Evolutionary conservation across 495 filamentous ascomycete genomes (phyloP), one percentile per base, ranked within the genome.

Genomic region (Rusavskia elegans): DNA sequence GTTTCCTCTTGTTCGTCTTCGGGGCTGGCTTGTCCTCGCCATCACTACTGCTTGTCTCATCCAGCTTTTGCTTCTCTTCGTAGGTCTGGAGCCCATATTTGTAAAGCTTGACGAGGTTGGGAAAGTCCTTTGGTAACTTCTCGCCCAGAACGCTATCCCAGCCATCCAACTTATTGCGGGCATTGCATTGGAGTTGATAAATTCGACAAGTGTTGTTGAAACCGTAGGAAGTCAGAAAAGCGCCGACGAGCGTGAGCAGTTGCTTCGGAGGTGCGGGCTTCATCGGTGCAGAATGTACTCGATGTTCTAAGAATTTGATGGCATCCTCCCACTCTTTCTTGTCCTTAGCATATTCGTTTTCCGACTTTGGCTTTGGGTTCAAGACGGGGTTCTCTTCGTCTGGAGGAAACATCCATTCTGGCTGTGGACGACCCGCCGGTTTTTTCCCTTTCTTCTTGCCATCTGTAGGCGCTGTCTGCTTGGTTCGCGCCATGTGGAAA

Each of bases 161-260:
- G 53, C 56, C 52, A 61, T 66, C 69, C 61, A 76, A 50, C 32
- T 56, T 59, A 30, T 57, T 53, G 64, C 70, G 58, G 67, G 73
- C 59, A 63, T 68, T 45, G 59, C 72, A 67, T 54, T 86, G 79
- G 55, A 82, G 76, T 20, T 65, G 63, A 55, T 87, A 81, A 2
- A 78, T 69, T 53, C 70, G 64, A 52, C 74, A 76, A 27, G 84
- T 74, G 39, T 67, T 67, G 19, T 71, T 60, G 56, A 83, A 85
- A 30, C 79, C 77, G 62, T 82, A 75, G 39, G 82, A 76, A 55
- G 73, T 69, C 30, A 89, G 71, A 66, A 86, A 87, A 14, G 69
- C 66, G 30, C 77, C 75, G 56, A 89, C 72, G n/a, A 85, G 69
- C 39, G 78, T 73, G 54, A 87, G 61, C 16, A 89, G 65, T 59